Conservation (phyloP, 2,329 filamentous ascomycete genomes). For the Penicillium expansum region DNA sequence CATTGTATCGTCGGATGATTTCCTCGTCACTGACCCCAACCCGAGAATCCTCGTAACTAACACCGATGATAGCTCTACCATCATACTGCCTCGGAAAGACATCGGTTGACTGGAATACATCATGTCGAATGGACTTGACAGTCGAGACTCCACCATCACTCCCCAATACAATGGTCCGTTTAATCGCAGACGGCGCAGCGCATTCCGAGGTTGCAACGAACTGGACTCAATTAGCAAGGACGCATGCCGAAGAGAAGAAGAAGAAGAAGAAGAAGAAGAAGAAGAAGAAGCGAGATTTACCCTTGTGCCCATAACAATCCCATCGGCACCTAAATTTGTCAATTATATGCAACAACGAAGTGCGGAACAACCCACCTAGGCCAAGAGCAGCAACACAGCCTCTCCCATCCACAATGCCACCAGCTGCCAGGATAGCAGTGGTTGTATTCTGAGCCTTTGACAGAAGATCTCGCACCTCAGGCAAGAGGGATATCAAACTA, state of each 20-base stretch:
- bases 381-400: constrained; percentile 56
- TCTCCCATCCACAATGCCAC: constrained; percentile 58
- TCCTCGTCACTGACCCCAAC: constrained; percentile 16
- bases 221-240: constrained; percentile 29
- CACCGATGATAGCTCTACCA: constrained; percentile 17
- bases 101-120: constrained; percentile 23
- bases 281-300: constrained; percentile 6
- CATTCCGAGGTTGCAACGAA: constrained; percentile 49
- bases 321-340: constrained; percentile 16
- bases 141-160: constrained; percentile 48
- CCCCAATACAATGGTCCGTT: constrained; percentile 43
- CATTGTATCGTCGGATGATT: constrained; percentile 19
- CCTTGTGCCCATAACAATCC: constrained; percentile 22
- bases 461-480: constrained; percentile 55
- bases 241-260: not conserved
- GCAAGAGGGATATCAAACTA: constrained; percentile 56
- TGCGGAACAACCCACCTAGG: constrained; percentile 44
- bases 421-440: constrained; percentile 54
- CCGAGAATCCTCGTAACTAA: constrained; percentile 15
- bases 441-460: constrained; percentile 21
- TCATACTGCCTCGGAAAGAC: constrained; percentile 22
- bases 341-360: constrained; percentile 32
- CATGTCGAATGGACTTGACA: constrained; percentile 41
- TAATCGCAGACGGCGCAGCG: constrained; percentile 41
- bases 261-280: not conserved